Evolutionary conservation across 192 early-diverging fungal species (phyloP).

Genomic region (Backusella sp.): DNA sequence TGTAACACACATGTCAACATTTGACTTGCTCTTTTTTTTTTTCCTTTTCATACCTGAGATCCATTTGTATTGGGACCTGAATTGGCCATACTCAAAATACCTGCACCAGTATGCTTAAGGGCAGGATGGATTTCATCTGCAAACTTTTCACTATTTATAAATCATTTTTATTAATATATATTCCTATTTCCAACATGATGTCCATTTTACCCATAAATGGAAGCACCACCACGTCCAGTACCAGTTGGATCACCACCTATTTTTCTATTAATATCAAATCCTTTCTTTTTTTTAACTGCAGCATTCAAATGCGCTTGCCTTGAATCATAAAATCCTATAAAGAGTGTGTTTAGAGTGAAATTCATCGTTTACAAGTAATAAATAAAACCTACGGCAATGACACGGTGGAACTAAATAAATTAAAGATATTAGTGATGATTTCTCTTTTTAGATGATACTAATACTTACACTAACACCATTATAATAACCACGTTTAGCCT

Average conservation of each 20-base stretch:
- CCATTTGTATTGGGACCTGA: constrained; percentile 66
- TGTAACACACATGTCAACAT: no score
- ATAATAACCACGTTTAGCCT: constrained; percentile 85
- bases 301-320: constrained; percentile 33
- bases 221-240: constrained; percentile 84
- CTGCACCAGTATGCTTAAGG: constrained; percentile 84
- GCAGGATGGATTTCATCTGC: constrained; percentile 78
- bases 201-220: constrained; percentile 73
- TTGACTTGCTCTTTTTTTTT: no score
- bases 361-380: not conserved
- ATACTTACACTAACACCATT: constrained; percentile 65
- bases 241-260: constrained; percentile 90
- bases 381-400: constrained; percentile 54
- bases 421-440: not conserved
- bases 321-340: constrained; percentile 94
- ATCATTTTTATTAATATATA: not conserved
- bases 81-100: constrained; percentile 90
- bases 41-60: constrained; percentile 43
- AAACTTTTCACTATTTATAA: constrained; percentile 64
- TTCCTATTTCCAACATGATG: not conserved
- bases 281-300: no score
- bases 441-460: not conserved
- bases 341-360: not conserved
- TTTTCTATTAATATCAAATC: no score
- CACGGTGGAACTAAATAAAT: constrained; percentile 65